Evolutionary conservation across 345 rosid species (phyloP), one percentile per base, ranked within the genome.

Genomic region (Murraya paniculata): DNA sequence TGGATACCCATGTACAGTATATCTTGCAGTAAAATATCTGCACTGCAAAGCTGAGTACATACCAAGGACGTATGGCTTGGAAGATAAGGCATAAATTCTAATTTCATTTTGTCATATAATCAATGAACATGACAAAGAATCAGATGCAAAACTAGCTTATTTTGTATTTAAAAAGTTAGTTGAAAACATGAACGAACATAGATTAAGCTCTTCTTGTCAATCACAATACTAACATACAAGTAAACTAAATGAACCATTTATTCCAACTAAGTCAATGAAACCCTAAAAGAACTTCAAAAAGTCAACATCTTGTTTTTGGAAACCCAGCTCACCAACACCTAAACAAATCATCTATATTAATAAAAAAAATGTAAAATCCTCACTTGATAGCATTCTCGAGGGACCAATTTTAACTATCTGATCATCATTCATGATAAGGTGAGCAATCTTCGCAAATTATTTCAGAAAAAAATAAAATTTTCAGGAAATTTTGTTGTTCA

Each of bases 381-480:
- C 80, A 73, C 79, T 72, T 75, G 65, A 53, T 68, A 61, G 77
- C 70, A 69, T 50, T 56, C 80, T 77, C 9, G 5, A 68, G 72
- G 70, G 24, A 60, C 73, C 2, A 9, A 78, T 78, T 81, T 81
- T 75, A 79, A 79, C 64, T 79, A 77, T 68, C 80, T 67, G 79
- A 64, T 73, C 79, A 78, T 58, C 64, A 79, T 28, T 78, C 78
- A 74, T 56, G 80, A 77, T 81, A 61, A 77, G 78, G 66, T 66
- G 67, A 41, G 77, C 79, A 73, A 79, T 39, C 62, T 82, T 76
- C 77, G 83, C 81, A 82, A 64, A 74, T 79, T 80, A 68, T 73
- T 75, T 57, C 78, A 79, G 74, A 74, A n/a, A 36, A 35, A 81
- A 78, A 72, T 10, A 39, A 64, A 58, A 72, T 81, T 80, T 78